Percentiles rank a stretch among this genome's conserved stretches.
phyloP scores from a whole-genome alignment of 805 yeast genomes.

The Nakazawaea molendinolei region DNA sequence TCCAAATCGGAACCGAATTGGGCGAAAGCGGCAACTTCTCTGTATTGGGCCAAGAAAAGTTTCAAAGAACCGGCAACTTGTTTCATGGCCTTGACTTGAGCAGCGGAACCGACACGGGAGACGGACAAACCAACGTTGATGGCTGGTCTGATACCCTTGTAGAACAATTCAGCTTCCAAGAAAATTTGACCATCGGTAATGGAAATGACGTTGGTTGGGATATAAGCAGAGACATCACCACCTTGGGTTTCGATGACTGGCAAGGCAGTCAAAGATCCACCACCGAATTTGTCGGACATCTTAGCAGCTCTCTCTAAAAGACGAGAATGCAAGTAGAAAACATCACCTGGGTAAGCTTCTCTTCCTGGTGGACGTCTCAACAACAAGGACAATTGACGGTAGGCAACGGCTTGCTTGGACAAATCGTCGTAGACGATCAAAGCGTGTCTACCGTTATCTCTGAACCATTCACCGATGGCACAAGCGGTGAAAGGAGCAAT shows the following conservation, averaged over 20 bases:
- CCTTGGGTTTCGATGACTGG: constrained; percentile 98
- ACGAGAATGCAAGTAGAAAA: constrained; percentile 92
- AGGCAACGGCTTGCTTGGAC: constrained; percentile 99
- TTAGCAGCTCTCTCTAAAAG: constrained; percentile 96
- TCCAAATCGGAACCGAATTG: constrained; percentile 99
- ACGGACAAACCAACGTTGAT: constrained; percentile 99
- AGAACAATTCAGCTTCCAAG: constrained; percentile 99
- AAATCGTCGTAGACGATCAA: constrained; percentile 95
- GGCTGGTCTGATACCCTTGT: constrained; percentile 99
- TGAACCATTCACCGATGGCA: constrained; percentile 99
- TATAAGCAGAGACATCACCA: constrained; percentile 98
- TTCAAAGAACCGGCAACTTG: constrained; percentile 99
- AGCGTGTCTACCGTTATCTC: constrained; percentile 98
- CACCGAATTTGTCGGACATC: constrained; percentile 85
- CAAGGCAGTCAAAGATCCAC: constrained; percentile 92
- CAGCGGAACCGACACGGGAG: constrained; percentile 99
- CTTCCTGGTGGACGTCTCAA: constrained; percentile 97
- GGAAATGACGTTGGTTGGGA: constrained; percentile 96
- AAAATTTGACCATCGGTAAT: constrained; percentile 97
- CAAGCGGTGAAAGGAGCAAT: constrained; percentile 99
- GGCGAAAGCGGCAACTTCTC: constrained; percentile 99
- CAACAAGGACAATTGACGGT: constrained; percentile 97
- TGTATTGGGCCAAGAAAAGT: constrained; percentile 99
- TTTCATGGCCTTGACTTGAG: constrained; percentile 99
- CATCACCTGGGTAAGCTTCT: constrained; percentile 97